A percentile compares a stretch with the other conserved stretches of the same genome.
phyloP scores from a whole-genome alignment of 805 yeast species.

The Yarrowia divulgata region DNA sequence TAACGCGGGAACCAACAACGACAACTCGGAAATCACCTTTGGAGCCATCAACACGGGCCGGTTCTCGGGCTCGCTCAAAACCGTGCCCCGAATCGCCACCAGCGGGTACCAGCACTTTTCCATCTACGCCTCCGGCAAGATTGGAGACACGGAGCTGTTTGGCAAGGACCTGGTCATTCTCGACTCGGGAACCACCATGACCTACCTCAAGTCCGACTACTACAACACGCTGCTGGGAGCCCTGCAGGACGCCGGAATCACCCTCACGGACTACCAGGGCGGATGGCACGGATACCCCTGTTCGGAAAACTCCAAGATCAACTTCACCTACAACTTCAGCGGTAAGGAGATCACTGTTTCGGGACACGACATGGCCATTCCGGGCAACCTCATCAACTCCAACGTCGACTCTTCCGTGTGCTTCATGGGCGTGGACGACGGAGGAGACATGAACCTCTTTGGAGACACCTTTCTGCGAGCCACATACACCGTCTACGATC shows the following conservation, averaged over 20 bases:
- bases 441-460: conserved; percentile 45
- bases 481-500: conserved; percentile 70
- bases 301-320: conserved; percentile 41
- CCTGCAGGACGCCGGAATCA: conserved; percentile 50
- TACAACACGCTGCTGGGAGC: conserved; percentile 49
- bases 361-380: neutral
- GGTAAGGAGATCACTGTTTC: conserved; percentile 49
- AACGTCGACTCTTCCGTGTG: neutral
- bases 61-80: conserved; percentile 52
- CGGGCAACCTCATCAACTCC: neutral
- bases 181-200: conserved; percentile 46
- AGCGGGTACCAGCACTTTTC: conserved; percentile 31
- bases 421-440: conserved; percentile 7
- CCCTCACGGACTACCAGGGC: conserved; percentile 49
- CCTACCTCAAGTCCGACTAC: conserved; percentile 46
- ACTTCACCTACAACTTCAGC: conserved; percentile 58
- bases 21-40: conserved; percentile 47
- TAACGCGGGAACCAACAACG: neutral
- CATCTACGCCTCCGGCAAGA: conserved; percentile 9
- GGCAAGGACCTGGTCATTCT: conserved; percentile 42
- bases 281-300: conserved; percentile 25
- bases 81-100: conserved; percentile 44
- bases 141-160: conserved; percentile 19
- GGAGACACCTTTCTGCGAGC: conserved; percentile 70
- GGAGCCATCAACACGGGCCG: conserved; percentile 62